phyloP scores from a whole-genome alignment of 495 filamentous ascomycete genomes.

The Eremomyces bilateralis region DNA sequence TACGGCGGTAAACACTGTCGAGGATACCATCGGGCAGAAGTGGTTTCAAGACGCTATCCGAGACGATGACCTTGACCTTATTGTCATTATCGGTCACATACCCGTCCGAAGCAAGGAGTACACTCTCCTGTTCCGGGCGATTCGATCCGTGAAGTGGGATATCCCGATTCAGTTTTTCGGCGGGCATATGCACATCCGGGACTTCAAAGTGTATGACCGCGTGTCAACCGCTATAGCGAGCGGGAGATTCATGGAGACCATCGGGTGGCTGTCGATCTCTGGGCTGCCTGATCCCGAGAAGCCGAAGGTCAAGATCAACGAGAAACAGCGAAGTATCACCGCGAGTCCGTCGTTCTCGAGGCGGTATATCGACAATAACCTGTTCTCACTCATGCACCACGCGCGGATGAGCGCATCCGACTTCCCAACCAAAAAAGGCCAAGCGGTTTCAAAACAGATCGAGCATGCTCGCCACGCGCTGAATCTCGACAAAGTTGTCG shows the following conservation, averaged over 20 bases:
- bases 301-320: constrained; percentile 8
- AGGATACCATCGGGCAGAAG: constrained; percentile 52
- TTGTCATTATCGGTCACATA: constrained; percentile 74
- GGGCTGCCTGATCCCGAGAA: constrained; percentile 28
- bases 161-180: constrained; percentile 86
- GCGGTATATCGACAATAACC: constrained; percentile 87
- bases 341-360: constrained; percentile 39
- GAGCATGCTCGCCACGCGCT: constrained; percentile 42
- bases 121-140: constrained; percentile 50
- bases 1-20: constrained; percentile 58
- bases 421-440: constrained; percentile 62
- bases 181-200: constrained; percentile 76
- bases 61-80: constrained; percentile 63
- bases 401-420: constrained; percentile 41
- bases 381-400: constrained; percentile 68
- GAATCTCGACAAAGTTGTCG: constrained; percentile 48
- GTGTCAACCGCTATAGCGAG: constrained; percentile 67
- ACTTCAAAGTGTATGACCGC: constrained; percentile 60
- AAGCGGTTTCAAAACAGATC: constrained; percentile 53
- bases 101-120: constrained; percentile 62
- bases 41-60: constrained; percentile 83
- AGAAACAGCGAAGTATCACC: neutral
- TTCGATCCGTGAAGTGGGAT: constrained; percentile 52
- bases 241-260: constrained; percentile 96
- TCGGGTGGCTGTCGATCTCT: constrained; percentile 79